These are phyloP conservation scores for Epichloe hybrida DNA, from an alignment of 2,329 filamentous ascomycete genomes.

Conservation along the genomic window DNA sequence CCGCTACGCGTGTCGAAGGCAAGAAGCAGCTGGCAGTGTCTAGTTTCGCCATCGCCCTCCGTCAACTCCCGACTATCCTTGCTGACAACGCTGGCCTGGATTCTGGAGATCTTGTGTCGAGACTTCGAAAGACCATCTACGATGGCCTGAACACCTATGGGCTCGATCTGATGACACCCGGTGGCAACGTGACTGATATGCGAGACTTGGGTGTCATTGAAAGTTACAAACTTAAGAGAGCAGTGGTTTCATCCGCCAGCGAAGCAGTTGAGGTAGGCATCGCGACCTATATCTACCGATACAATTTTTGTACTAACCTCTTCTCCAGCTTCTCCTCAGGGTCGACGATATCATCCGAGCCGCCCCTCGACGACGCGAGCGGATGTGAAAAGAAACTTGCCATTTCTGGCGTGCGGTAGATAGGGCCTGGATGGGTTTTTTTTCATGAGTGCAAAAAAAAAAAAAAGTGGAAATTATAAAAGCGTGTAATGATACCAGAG, in stretches of 20 bases:
- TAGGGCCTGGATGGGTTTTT: neutral
- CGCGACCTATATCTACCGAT: neutral
- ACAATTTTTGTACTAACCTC: neutral
- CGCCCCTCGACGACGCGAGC: slow-evolving; percentile 51
- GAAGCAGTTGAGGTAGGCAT: slow-evolving; percentile 82
- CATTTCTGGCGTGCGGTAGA: neutral
- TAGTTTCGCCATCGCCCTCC: slow-evolving; percentile 74
- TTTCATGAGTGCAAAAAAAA: neutral
- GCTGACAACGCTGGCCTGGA: slow-evolving; percentile 96
- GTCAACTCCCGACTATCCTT: slow-evolving; percentile 89
- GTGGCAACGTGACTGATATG: slow-evolving; percentile 92
- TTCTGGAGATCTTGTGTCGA: slow-evolving; percentile 83
- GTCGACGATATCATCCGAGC: slow-evolving; percentile 97
- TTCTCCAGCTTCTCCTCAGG: slow-evolving; percentile 60
- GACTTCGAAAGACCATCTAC: slow-evolving; percentile 87
- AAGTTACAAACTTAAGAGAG: slow-evolving; percentile 96
- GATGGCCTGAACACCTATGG: slow-evolving; percentile 87
- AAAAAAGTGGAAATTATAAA: neutral
- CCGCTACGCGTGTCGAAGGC: slow-evolving; percentile 84
- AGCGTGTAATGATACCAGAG: slow-evolving; percentile 26
- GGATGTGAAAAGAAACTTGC: slow-evolving; percentile 18
- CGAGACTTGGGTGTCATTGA: slow-evolving; percentile 88
- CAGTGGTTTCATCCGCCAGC: slow-evolving; percentile 91
- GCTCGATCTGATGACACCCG: slow-evolving; percentile 75
- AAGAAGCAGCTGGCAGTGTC: slow-evolving; percentile 94